A percentile compares a stretch with the other conserved stretches of the same genome.
Conservation (phyloP, 225 moss, liverwort and hornwort species). For the Polytrichum commune region DNA sequence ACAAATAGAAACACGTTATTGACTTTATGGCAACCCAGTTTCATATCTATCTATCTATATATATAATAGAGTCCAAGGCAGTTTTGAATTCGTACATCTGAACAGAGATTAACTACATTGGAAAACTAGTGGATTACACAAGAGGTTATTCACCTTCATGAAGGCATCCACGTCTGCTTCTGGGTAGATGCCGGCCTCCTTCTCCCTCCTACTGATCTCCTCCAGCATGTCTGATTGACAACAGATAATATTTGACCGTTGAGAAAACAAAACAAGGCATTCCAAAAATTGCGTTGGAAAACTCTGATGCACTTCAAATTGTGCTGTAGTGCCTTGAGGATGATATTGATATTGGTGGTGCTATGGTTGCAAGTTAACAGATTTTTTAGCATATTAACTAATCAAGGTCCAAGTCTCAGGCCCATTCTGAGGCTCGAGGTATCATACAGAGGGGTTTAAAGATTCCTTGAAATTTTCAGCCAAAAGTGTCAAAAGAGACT, state of each 20-base stretch:
- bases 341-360: neutral
- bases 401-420: too few species aligned
- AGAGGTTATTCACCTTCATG: conserved; percentile 41
- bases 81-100: neutral
- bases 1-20: neutral
- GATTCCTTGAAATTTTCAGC: too few species aligned
- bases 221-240: conserved; percentile 41
- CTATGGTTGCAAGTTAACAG: too few species aligned
- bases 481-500: neutral
- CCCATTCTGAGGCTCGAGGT: too few species aligned
- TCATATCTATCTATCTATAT: too few species aligned
- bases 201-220: conserved; percentile 51
- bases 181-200: conserved; percentile 57
- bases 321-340: neutral
- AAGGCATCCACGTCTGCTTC: conserved; percentile 54
- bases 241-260: neutral
- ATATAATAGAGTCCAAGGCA: neutral
- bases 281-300: neutral
- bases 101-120: neutral
- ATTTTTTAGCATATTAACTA: too few species aligned
- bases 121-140: too few species aligned
- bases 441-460: too few species aligned
- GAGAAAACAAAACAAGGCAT: neutral
- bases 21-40: neutral
- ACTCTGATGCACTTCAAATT: neutral